Evolutionary conservation across 352 stramenopile genomes (phyloP), one percentile per base, ranked within the genome.

Genomic region (Pythium volutum): DNA sequence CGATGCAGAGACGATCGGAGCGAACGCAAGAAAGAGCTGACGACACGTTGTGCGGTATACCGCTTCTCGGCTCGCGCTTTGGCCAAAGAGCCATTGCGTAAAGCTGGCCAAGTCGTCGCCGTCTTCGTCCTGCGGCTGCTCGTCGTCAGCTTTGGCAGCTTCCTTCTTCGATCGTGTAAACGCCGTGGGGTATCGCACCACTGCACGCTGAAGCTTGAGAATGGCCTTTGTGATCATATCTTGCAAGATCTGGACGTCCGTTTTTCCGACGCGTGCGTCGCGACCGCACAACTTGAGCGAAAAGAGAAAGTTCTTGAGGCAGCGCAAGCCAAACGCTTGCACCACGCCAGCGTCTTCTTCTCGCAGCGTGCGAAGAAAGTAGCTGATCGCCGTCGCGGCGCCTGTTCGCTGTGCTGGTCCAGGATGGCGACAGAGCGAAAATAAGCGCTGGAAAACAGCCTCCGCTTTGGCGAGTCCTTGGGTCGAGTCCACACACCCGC

Each of bases 361-460:
- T 39, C 75, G 75, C 39, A 93, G 23, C 1, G 80, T 76, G 25
- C 76, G 76, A 62, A 93, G 70, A 47, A 93, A 87, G 31, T 84
- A 79, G 51, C 76, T 84, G 22, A 93, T 87, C 2, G 79, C 76
- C 18, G 76, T 76, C 18, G 80, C 83, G 26, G 76, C 77, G 15
- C 85, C 83, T 41, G 79, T 85, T n/a, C 85, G 69, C 39, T 91
- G 75, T 3, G 84, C 50, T 51, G 73, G 69, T 16, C 70, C 72
- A 22, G 85, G 80, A 50, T 95, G 85, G 0, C 71, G 74, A 47
- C 80, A 91, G 9, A 95, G 55, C 22, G 80, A 84, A 59, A 93
- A 93, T 4, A 95, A 29, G 31, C 81, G 73, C 34, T 90, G 70
- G 34, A 95, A 90, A 16, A 95, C 74, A 8, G 71, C 55, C 16